Conservation (phyloP, 306 rosid genomes). For the Cotoneaster glaucophyllus region DNA sequence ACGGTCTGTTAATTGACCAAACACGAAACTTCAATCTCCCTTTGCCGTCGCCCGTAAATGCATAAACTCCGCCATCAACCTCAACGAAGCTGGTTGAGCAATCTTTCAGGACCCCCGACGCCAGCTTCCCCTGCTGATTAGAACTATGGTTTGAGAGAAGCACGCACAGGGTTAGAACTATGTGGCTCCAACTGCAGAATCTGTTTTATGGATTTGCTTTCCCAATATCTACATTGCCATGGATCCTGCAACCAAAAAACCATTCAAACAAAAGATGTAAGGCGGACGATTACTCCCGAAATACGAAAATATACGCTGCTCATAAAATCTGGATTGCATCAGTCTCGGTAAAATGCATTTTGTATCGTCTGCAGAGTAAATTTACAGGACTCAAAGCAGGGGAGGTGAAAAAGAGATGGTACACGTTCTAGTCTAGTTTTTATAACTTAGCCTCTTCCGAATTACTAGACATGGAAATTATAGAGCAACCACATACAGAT, state of each 20-base stretch:
- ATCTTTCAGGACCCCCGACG: background rate
- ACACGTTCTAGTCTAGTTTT: background rate
- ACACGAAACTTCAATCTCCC: background rate
- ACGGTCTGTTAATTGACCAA: background rate
- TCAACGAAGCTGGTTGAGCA: background rate
- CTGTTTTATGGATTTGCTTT: background rate
- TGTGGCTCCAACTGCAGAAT: background rate
- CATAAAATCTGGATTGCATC: too few relatives aligned
- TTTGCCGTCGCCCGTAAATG: background rate
- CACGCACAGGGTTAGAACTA: background rate
- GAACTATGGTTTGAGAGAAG: background rate
- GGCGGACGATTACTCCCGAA: background rate
- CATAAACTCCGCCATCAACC: background rate
- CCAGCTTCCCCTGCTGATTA: background rate
- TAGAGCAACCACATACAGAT: background rate
- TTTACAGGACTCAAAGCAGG: background rate
- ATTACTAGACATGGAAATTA: background rate
- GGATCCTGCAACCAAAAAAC: slow-evolving; percentile 2
- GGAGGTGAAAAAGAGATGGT: background rate
- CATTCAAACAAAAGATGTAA: background rate
- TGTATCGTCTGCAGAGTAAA: background rate
- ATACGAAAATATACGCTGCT: too few relatives aligned
- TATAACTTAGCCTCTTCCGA: background rate
- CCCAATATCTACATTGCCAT: background rate
- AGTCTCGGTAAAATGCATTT: background rate